A percentile compares a stretch with the other conserved stretches of the same genome.
Conservation (phyloP, 306 rosid genomes). For the Sophora flavescens region DNA sequence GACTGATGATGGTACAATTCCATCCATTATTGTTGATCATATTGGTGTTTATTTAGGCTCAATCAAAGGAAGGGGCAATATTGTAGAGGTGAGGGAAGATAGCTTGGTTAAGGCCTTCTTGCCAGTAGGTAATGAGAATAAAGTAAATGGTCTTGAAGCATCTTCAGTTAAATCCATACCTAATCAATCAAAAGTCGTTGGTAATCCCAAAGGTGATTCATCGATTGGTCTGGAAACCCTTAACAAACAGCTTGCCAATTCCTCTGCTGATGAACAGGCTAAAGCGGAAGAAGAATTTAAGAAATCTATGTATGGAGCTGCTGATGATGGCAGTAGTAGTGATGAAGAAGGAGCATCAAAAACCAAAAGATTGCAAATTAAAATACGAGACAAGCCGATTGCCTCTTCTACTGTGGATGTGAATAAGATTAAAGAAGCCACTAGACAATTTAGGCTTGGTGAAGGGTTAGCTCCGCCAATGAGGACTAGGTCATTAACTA, state of each 20-base stretch:
- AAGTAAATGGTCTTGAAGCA: conserved; percentile 61
- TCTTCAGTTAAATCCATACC: conserved; percentile 59
- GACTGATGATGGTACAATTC: conserved; percentile 89
- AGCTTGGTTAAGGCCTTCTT: conserved; percentile 78
- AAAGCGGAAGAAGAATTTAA: conserved; percentile 98
- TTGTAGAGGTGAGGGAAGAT: conserved; percentile 91
- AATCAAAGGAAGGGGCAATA: conserved; percentile 89
- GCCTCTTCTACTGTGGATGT: conserved; percentile 85
- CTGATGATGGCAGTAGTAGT: conserved; percentile 93
- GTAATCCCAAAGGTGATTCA: conserved; percentile 60
- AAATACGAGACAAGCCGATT: conserved; percentile 87
- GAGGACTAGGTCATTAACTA: conserved; percentile 72
- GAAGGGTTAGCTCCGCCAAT: conserved; percentile 81
- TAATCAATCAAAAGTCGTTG: conserved; percentile 57
- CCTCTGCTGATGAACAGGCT: conserved; percentile 84
- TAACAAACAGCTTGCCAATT: conserved; percentile 58
- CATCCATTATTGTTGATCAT: conserved; percentile 90
- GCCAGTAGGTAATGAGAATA: conserved; percentile 60
- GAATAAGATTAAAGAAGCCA: conserved; percentile 94
- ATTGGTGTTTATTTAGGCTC: conserved; percentile 95
- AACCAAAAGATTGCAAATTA: conserved; percentile 74
- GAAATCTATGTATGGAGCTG: conserved; percentile 83
- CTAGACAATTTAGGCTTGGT: conserved; percentile 80
- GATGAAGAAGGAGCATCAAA: conserved; percentile 91
- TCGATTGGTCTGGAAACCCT: conserved; percentile 78